A percentile compares a stretch with the other conserved stretches of the same genome.
Evolutionary conservation across 208 protist species (phyloP).

Genomic region (Angomonas desouzai): DNA sequence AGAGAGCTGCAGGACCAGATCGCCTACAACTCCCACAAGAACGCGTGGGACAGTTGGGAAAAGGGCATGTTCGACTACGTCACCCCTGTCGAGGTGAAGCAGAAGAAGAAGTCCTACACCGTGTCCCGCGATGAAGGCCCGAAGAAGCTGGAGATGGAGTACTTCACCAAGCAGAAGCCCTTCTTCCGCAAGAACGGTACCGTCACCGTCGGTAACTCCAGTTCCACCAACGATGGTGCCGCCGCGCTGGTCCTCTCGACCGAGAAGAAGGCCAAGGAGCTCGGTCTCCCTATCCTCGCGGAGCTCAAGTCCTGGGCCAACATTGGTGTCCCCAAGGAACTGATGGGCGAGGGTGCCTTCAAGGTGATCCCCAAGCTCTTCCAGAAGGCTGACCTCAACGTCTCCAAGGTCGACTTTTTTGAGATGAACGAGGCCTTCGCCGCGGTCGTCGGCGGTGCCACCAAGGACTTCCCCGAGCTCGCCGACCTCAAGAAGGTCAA

Average conservation of each 20-base stretch:
- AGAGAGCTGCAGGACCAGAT: constrained; percentile 91
- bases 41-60: constrained; percentile 59
- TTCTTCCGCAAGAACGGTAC: constrained; percentile 87
- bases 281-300: constrained; percentile 81
- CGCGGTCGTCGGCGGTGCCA: constrained; percentile 89
- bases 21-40: constrained; percentile 87
- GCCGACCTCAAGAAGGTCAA: constrained; percentile 87
- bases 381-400: constrained; percentile 33
- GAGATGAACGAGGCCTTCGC: constrained; percentile 98
- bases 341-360: constrained; percentile 91
- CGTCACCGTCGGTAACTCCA: constrained; percentile 92
- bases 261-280: constrained; percentile 64
- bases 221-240: constrained; percentile 88
- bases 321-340: constrained; percentile 81
- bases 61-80: constrained; percentile 90
- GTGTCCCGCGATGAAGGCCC: constrained; percentile 84
- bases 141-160: constrained; percentile 79
- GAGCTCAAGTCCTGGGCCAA: constrained; percentile 86
- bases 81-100: constrained; percentile 69
- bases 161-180: constrained; percentile 82
- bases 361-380: constrained; percentile 85
- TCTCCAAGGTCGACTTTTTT: constrained; percentile 82
- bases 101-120: constrained; percentile 38
- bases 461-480: constrained; percentile 76
- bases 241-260: constrained; percentile 81